Base-by-base conservation (phyloP, 2,329 filamentous ascomycete species). In the Aspergillus luchuensis region DNA sequence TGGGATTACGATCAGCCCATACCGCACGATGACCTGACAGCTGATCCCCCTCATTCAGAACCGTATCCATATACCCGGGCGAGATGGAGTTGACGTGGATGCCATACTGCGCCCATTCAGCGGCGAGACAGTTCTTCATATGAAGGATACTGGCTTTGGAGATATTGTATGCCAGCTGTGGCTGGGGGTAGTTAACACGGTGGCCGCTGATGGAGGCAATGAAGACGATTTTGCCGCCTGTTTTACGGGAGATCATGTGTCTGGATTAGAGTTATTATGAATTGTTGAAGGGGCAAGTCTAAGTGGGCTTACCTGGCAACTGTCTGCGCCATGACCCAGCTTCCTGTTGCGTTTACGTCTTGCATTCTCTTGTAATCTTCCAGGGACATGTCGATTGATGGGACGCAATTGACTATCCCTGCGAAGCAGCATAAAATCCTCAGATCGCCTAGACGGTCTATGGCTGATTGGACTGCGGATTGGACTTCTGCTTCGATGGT, bases 11-110 rank as follows among this genome's bases (percentile, higher is more conserved):
- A 38, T 75, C 77, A 23, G 79, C 79, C 88, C 87, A 90, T 1
- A 81, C 78, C 38, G 75, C 76, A 60, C 84, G 78, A 43, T 81
- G 82, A 28, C 79, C 78, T 8, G 79, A 80, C 50, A 90, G 70
- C 1, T 84, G 85, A 2, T 83, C 81, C 0, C 87, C 87, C 64
- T 87, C 86, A 67, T 91, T 92, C 51, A 92, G 76, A 8, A 90
- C 84, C 2, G 89, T 91, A 69, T 91, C 89, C 86, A 92, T 91
- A 67, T 92, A 92, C 1, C 89, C 89, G 0, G 90, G 90, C 33
- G 82, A 86, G 48, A 92, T 81, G 15, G 81, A 85, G 66, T 92
- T 92, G 6, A 90, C 87, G 2, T 87, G 77, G 62, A 92, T 90
- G 0, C 90, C 89, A 70, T 88, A 83, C 2, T 79, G 75, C 0